Conservation (phyloP, 257 asterid species). For the Nicotiana undulata region DNA sequence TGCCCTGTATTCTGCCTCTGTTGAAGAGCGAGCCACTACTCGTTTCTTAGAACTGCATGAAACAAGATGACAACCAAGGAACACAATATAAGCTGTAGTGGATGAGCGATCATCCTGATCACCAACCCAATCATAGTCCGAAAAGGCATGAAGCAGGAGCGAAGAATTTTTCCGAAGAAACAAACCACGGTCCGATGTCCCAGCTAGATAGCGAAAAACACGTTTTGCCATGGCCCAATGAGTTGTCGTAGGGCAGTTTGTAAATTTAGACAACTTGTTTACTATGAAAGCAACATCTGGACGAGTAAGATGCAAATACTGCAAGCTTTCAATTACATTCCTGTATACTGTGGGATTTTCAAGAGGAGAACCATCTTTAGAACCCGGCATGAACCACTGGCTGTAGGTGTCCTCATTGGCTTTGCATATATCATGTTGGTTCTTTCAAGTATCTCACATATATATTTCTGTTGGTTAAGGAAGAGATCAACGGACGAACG, state of each 20-base stretch:
- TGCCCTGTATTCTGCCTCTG: neutral
- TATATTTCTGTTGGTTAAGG: neutral
- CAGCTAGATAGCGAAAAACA: neutral
- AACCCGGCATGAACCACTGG: neutral
- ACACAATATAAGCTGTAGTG: neutral
- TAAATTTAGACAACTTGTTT: neutral
- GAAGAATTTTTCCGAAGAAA: neutral
- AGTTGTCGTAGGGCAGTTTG: neutral
- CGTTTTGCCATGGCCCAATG: neutral
- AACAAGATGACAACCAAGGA: neutral
- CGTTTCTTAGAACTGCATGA: neutral
- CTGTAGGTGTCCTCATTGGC: neutral
- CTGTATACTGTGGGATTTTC: neutral
- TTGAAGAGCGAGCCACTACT: neutral
- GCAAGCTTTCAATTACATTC: neutral
- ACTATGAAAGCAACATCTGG: neutral
- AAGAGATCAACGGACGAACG: neutral
- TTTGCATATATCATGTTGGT: neutral
- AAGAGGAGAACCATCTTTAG: neutral
- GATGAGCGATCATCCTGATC: neutral
- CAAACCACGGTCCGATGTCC: neutral
- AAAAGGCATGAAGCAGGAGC: neutral
- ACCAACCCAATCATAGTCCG: neutral
- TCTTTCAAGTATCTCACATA: neutral
- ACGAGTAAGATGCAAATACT: neutral